phyloP scores from a whole-genome alignment of 805 yeast species.

The Scheffersomyces spartinae region DNA sequence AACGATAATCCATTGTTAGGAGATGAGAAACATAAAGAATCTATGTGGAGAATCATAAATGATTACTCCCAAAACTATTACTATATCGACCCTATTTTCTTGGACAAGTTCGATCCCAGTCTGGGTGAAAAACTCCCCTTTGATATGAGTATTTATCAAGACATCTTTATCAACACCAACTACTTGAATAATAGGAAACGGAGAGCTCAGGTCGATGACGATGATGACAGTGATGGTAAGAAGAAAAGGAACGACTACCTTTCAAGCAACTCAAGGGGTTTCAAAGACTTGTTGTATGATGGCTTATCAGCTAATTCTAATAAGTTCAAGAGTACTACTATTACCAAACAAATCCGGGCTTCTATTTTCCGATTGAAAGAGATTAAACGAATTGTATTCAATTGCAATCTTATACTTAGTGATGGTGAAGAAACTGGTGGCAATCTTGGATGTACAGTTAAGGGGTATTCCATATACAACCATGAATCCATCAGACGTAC shows the following conservation, averaged over 20 bases:
- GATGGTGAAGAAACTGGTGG: constrained; percentile 26
- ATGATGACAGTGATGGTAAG: constrained; percentile 3
- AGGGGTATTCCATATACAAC: constrained; percentile 56
- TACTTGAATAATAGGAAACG: constrained; percentile 21
- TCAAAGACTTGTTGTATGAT: no score
- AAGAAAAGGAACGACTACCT: constrained; percentile 1
- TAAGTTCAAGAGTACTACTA: constrained; percentile 21
- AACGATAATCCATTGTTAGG: constrained; percentile 54
- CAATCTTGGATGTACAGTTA: constrained; percentile 46
- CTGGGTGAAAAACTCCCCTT: constrained; percentile 15
- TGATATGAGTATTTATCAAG: constrained; percentile 36
- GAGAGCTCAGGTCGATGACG: constrained; percentile 2
- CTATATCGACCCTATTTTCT: constrained; percentile 52
- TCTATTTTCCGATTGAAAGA: constrained; percentile 47
- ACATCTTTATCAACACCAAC: constrained; percentile 42
- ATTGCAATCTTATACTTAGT: constrained; percentile 47
- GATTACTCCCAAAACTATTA: constrained; percentile 49
- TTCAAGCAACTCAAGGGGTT: no score
- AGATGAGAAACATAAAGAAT: constrained; percentile 29
- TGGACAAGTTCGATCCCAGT: constrained; percentile 15
- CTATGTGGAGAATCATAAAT: constrained; percentile 43
- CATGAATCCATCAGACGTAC: constrained; percentile 42
- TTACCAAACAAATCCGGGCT: constrained; percentile 30
- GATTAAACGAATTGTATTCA: constrained; percentile 50
- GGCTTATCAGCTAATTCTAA: constrained; percentile 6